Conservation (phyloP, 345 rosid genomes). For the Crucihimalaya himalaica region DNA sequence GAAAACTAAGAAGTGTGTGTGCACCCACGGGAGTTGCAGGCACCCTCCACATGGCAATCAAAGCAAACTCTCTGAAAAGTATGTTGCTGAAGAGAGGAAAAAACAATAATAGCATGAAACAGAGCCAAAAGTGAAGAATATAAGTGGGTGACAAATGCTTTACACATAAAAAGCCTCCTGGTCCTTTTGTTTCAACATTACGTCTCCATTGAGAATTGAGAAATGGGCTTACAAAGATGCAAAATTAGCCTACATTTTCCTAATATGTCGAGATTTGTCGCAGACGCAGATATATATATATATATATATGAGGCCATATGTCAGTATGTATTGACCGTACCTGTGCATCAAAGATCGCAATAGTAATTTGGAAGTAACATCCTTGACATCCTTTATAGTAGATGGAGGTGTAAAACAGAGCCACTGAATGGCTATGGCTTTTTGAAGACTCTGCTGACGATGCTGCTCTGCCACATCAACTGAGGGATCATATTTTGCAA, state of each 20-base stretch:
- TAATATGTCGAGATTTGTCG: constrained; percentile 1
- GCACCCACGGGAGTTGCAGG: constrained; percentile 98
- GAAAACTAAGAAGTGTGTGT: constrained; percentile 80
- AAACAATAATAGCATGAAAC: constrained; percentile 22
- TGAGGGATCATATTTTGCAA: constrained; percentile 71
- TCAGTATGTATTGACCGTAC: constrained; percentile 42
- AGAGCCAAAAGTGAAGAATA: constrained; percentile 21
- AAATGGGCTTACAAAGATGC: constrained; percentile 3
- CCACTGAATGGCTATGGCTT: constrained; percentile 94
- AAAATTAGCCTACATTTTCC: constrained; percentile 5
- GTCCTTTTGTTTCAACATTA: background rate
- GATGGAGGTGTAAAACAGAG: constrained; percentile 98
- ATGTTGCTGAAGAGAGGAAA: constrained; percentile 60
- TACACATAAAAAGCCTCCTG: background rate
- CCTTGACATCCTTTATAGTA: constrained; percentile 66
- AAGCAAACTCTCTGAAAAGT: constrained; percentile 89
- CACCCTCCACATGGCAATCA: constrained; percentile 98
- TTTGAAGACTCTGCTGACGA: constrained; percentile 88
- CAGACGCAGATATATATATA: background rate
- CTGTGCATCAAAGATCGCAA: constrained; percentile 83
- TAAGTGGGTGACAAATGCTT: background rate
- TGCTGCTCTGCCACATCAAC: constrained; percentile 92
- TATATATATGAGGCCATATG: background rate
- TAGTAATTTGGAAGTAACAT: constrained; percentile 69
- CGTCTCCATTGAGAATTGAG: constrained; percentile 2